Percentiles rank a stretch among this genome's conserved stretches.
Evolutionary conservation across 352 stramenopile species (phyloP).

Genomic region (Phytophthora ramorum): DNA sequence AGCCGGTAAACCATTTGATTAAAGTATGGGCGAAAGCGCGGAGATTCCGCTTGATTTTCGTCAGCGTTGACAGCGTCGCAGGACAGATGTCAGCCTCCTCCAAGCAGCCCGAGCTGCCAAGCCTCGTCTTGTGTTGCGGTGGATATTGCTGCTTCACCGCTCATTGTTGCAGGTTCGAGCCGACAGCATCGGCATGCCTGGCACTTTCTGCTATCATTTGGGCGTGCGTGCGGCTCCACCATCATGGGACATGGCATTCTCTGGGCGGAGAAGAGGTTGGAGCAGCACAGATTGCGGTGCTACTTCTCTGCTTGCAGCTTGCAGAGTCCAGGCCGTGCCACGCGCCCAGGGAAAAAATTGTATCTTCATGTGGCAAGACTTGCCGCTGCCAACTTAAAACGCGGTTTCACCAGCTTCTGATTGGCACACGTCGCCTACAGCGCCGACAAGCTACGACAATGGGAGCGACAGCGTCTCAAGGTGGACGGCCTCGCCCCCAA

Average conservation of each 20-base stretch:
- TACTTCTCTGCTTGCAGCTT: conserved; percentile 3
- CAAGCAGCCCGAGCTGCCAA: conserved; percentile 10
- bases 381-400: too few species aligned
- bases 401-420: too few species aligned
- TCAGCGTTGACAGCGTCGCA: not conserved
- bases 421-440: too few species aligned
- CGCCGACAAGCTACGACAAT: too few species aligned
- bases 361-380: too few species aligned
- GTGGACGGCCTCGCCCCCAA: not conserved
- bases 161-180: not conserved
- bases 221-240: conserved; percentile 29
- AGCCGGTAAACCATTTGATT: conserved; percentile 7
- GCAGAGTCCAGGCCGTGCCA: not conserved
- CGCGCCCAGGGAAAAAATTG: too few species aligned
- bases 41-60: conserved; percentile 26
- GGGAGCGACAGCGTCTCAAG: too few species aligned
- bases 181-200: not conserved
- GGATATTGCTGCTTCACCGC: conserved; percentile 2
- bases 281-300: conserved; percentile 11
- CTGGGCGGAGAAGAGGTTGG: not conserved
- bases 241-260: conserved; percentile 30
- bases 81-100: not conserved
- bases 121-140: not conserved
- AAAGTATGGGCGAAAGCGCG: conserved; percentile 8
- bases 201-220: conserved; percentile 25